Conservation (phyloP, 177 flowering plant genomes). For the Vitis hybrid region DNA sequence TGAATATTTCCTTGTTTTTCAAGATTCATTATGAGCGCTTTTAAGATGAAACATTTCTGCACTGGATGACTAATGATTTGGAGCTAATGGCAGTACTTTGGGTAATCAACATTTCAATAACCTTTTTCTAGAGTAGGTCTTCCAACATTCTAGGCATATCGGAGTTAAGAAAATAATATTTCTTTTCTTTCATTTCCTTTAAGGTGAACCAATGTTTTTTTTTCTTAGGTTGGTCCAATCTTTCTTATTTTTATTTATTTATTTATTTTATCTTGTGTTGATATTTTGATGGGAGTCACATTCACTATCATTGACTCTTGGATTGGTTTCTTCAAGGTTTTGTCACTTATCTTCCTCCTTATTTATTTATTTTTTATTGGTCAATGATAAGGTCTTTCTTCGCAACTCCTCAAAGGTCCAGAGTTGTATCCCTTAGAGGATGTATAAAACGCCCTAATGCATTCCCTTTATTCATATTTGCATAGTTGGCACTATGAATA, state of each 20-base stretch:
- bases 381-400: too few relatives aligned
- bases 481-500: too few relatives aligned
- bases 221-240: too few relatives aligned
- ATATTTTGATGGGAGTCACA: background rate
- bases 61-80: background rate
- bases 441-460: too few relatives aligned
- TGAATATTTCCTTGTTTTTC: too few relatives aligned
- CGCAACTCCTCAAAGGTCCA: background rate
- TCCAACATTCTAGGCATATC: background rate
- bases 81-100: background rate
- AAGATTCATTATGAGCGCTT: too few relatives aligned
- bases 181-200: background rate
- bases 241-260: too few relatives aligned
- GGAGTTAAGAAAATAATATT: too few relatives aligned
- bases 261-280: background rate
- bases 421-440: too few relatives aligned
- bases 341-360: background rate
- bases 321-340: background rate
- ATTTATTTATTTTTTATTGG: too few relatives aligned
- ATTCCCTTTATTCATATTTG: too few relatives aligned
- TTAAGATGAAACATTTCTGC: background rate
- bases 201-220: too few relatives aligned
- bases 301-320: background rate
- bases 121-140: background rate
- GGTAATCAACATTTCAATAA: background rate